phyloP scores from a whole-genome alignment of 2,329 filamentous ascomycete species.

The Teratosphaeria epicoccoides region DNA sequence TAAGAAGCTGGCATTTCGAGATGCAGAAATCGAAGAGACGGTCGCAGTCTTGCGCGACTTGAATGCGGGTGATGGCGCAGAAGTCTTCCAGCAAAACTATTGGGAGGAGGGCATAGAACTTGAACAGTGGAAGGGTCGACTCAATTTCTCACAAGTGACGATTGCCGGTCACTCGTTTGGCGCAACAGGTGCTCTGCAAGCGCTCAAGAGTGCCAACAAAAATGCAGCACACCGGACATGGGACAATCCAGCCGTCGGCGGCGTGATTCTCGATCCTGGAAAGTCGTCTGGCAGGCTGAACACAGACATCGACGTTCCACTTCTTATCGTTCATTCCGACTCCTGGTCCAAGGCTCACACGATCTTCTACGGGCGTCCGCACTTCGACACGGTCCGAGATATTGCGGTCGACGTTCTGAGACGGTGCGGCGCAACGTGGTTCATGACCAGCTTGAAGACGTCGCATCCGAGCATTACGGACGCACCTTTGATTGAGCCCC shows the following conservation, averaged over 20 bases:
- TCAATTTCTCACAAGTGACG: slow-evolving; percentile 46
- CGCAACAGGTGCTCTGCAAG: slow-evolving; percentile 52
- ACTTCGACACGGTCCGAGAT: slow-evolving; percentile 52
- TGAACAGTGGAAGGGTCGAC: slow-evolving; percentile 40
- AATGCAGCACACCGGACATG: slow-evolving; percentile 23
- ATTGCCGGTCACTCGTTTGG: slow-evolving; percentile 57
- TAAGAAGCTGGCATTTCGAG: slow-evolving; percentile 34
- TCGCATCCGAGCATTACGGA: slow-evolving; percentile 56
- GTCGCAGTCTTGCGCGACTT: slow-evolving; percentile 31
- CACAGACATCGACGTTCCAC: slow-evolving; percentile 45
- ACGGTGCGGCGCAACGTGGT: slow-evolving; percentile 34
- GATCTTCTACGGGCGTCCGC: slow-evolving; percentile 52
- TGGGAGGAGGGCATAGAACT: slow-evolving; percentile 40
- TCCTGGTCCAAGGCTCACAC: slow-evolving; percentile 50
- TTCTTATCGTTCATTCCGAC: slow-evolving; percentile 53
- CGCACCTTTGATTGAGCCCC: slow-evolving; percentile 53
- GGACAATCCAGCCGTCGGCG: slow-evolving; percentile 42
- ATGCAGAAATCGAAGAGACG: slow-evolving; percentile 38
- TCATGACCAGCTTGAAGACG: slow-evolving; percentile 31
- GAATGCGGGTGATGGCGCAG: slow-evolving; percentile 27
- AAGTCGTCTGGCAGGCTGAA: slow-evolving; percentile 55
- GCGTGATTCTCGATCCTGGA: slow-evolving; percentile 55
- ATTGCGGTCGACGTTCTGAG: slow-evolving; percentile 40
- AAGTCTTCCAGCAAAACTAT: slow-evolving; percentile 34
- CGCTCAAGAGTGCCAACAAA: slow-evolving; percentile 40